Base-by-base conservation (phyloP, 1,284 basidiomycete species). In the Crepidotus sp. region DNA sequence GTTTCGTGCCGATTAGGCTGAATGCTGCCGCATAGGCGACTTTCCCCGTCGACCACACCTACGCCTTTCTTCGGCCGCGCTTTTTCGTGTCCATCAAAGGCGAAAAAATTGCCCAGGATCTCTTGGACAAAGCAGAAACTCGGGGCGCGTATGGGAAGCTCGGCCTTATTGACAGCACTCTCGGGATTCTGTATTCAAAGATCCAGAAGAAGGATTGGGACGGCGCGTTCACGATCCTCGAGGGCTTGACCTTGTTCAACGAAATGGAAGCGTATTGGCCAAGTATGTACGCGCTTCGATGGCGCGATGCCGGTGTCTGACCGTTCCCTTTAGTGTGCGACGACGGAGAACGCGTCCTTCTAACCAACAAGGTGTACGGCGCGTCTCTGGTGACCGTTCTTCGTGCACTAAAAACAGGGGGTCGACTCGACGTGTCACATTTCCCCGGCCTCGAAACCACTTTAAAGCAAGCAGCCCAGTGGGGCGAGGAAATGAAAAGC, bases 371-470 rank as follows among this genome's bases (percentile, higher is more conserved):
- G 38, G 59, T 55, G 3, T 68, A 64, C 14, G 35, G 67, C 10
- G 64, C 65, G 2, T 54, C 59, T 8, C 56, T 66, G n/a, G 57
- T 70, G 24, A 60, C 61, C 13, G 52, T 65, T 9, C 51, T 71
- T 11, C 60, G 62, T 6, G 63, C 54, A 15, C 50, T 71, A 13
- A 57, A 69, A 22, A 50, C 55, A 25, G 55, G 55, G 27, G 51
- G 45, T 24, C 54, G 53, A 9, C 60, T 67, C 36, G 54, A 62
- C 47, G 42, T 49, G 21, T 48, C 52, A 18, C 46, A 59, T 26
- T 62, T 65, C 43, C 64, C 68, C 4, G 59, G 57, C 39, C 57
- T 71, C 8, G 66, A 69, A 46, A 52, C 39, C n/a, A 53, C 66
- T 26, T 58, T 71, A 19, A 54, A 53, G 37, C 45, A 42, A n/a